Evolutionary conservation across 106 monocot species (phyloP).

Genomic region (Amphibolis antarctica): DNA sequence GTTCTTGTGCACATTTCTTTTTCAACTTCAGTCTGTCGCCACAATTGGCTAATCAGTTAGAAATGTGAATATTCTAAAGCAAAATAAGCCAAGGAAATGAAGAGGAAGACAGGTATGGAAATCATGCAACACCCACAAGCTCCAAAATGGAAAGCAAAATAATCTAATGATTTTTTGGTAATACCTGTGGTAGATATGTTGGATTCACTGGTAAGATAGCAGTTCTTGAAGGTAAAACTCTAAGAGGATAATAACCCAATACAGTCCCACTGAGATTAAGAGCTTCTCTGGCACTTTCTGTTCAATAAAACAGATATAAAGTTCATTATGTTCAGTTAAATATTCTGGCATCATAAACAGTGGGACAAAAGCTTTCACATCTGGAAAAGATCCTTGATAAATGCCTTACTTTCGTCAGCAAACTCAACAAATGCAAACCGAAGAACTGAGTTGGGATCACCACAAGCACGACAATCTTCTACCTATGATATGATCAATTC

Average conservation of each 20-base stretch:
- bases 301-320: slow-evolving; percentile 5
- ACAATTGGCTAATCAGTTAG: background rate
- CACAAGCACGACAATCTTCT: slow-evolving; percentile 58
- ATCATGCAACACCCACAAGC: background rate
- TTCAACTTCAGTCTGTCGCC: slow-evolving; percentile 34
- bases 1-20: slow-evolving; percentile 38
- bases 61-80: background rate
- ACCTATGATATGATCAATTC: slow-evolving; percentile 26
- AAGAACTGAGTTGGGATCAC: slow-evolving; percentile 46
- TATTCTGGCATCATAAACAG: too few species aligned
- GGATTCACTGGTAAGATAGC: slow-evolving; percentile 89
- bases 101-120: too few species aligned
- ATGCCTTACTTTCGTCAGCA: slow-evolving; percentile 29
- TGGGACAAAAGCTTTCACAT: background rate
- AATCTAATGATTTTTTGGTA: background rate
- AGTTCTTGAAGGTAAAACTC: slow-evolving; percentile 82
- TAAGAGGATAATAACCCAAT: slow-evolving; percentile 61
- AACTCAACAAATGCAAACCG: slow-evolving; percentile 73
- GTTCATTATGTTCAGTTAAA: background rate
- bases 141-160: background rate
- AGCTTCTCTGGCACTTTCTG: slow-evolving; percentile 58
- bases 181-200: slow-evolving; percentile 71
- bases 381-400: background rate
- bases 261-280: slow-evolving; percentile 50
- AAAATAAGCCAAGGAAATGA: background rate